Evolutionary conservation across 768 basidiomycete genomes (phyloP), one percentile per base, ranked within the genome.

Genomic region (Phaffia tasmanica): DNA sequence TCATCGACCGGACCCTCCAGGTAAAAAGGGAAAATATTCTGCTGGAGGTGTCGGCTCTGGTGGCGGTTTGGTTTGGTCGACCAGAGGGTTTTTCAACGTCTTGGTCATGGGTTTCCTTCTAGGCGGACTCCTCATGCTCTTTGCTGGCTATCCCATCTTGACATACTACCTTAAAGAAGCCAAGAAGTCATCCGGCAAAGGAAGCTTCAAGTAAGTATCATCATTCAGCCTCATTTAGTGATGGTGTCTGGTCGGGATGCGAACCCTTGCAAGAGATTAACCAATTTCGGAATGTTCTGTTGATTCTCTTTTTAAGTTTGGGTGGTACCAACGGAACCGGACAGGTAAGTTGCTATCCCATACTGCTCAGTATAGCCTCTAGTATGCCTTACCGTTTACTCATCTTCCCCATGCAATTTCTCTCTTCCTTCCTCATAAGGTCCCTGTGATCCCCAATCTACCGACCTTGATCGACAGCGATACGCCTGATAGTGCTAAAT

Each of bases 391-490:
- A 11, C 35, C 35, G 35, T 11, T 42, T 42, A 42, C 35, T 11
- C n/a, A n/a, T n/a, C n/a, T n/a, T n/a, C n/a, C n/a, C n/a, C n/a
- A n/a, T n/a, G n/a, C n/a, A n/a, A n/a, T n/a, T n/a, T n/a, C n/a
- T n/a, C n/a, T 11, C 35, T 42, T 42, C 35, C 35, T 42, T 4
- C 4, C 35, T 42, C 35, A 5, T 42, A 5, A 42, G 35, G 66
- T 67, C 4, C 66, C 66, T 50, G 46, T 30, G 29, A 67, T 67
- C 47, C 62, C 66, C 3, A 51, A 51, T 48, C 55, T 67, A 6
- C 66, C 66, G 8, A 35, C 51, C 25, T 75, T 97, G 47, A 82
- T 98, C 71, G 94, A 99, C 77, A 62, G 71, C 1, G 86, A 85
- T 35, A 98, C 94, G 0, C 88, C 88, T 1, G 56, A 75, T 2